A percentile compares a stretch with the other conserved stretches of the same genome.
These are phyloP conservation scores for Neurospora tetrasperma DNA, from an alignment of 495 filamentous ascomycete species.

Conservation along the genomic window DNA sequence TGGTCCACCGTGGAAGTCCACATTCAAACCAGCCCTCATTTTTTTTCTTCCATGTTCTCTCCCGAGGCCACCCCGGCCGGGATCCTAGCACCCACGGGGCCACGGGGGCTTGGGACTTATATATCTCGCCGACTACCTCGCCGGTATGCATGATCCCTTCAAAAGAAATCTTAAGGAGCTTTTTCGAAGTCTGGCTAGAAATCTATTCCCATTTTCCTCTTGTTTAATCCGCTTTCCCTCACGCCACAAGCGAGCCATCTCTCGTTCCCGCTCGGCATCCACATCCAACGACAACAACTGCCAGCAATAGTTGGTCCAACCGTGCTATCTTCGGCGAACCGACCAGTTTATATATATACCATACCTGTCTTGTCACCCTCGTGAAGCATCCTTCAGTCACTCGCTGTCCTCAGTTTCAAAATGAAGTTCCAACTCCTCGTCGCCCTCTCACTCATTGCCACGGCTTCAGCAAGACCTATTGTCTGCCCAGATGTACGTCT, in stretches of 20 bases:
- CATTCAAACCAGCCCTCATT: not conserved
- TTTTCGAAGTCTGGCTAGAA: not conserved
- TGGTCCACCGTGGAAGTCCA: not conserved
- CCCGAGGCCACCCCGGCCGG: not conserved
- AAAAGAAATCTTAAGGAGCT: not conserved
- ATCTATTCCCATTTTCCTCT: not conserved
- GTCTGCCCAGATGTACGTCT: constrained; percentile 29
- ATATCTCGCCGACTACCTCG: not conserved
- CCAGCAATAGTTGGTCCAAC: not conserved
- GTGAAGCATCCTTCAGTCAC: not conserved
- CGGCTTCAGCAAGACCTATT: constrained; percentile 21
- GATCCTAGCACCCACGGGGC: not conserved
- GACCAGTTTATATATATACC: not conserved
- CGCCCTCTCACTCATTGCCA: constrained; percentile 10
- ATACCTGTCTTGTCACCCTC: too few relatives aligned
- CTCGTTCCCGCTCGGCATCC: not conserved
- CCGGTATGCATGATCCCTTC: not conserved
- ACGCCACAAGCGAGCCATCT: not conserved
- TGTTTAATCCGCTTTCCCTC: not conserved
- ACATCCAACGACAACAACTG: not conserved
- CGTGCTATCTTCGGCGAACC: not conserved
- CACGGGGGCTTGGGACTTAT: not conserved
- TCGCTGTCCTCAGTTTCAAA: not conserved
- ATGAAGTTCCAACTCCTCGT: constrained; percentile 19
- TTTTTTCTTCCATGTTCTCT: not conserved